Evolutionary conservation across 225 moss, liverwort and hornwort species (phyloP), one percentile per base, ranked within the genome.

Genomic region (Pseudisothecium myosuroides): DNA sequence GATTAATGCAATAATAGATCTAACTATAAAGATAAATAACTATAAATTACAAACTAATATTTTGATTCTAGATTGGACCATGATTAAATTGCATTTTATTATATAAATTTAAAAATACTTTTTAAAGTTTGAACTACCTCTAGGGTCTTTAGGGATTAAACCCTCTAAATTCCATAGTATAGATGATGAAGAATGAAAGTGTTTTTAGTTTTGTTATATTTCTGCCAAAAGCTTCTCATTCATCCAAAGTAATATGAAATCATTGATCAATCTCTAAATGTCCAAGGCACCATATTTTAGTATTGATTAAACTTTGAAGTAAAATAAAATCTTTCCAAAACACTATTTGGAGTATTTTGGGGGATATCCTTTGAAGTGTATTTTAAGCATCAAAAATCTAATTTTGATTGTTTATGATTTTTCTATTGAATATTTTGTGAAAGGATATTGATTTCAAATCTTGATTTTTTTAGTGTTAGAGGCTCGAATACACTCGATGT

Each of bases 251-350:
- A 24, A 24, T 14, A 24, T 41, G 5, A 69, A 39, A 39, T 69
- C 0, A 1, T 22, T 23, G 2, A 23, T 39, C 37, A n/a, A 37
- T 0, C 19, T 0, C 37, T 21, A 21, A 20, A 37, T 20, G 6
- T 1, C 11, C 2, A 11, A 20, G 6, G 19, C 4, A 39, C 7
- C 4, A 69, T 69, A 39, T 14, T 69, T 68, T 12, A n/a, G 7
- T 21, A 10, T n/a, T 21, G 22, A n/a, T 4, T 37, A 22, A 12
- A 67, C 1, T n/a, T 67, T 21, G 7, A n/a, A n/a, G 6, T 66
- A 12, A 12, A 12, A n/a, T 68, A 7, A 68, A n/a, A 7, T 6
- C 1, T 7, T 12, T 37, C 1, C 13, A 68, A n/a, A 22, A 4
- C 13, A n/a, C 0, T 68, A 22, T 68, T 68, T 68, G 4, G 22